phyloP scores from a whole-genome alignment of 2,329 filamentous ascomycete genomes.

The Pseudogymnoascus verrucosus region DNA sequence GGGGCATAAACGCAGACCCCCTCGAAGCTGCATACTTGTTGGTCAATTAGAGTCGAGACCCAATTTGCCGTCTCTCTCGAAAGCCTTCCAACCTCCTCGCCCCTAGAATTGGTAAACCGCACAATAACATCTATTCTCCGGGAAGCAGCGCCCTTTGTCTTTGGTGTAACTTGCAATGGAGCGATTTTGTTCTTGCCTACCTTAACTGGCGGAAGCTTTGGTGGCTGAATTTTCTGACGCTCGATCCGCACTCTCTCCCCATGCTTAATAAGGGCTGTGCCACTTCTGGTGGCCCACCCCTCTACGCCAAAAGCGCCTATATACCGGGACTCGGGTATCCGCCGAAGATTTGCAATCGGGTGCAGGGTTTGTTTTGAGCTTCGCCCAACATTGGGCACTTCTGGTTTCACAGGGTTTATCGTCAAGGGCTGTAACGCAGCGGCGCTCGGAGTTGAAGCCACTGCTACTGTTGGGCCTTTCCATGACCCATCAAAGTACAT shows the following conservation, averaged over 20 bases:
- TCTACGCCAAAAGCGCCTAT: slow-evolving; percentile 87
- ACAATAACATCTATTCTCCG: slow-evolving; percentile 79
- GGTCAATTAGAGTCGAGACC: slow-evolving; percentile 88
- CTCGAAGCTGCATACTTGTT: slow-evolving; percentile 80
- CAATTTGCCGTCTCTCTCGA: slow-evolving; percentile 82
- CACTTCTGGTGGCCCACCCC: slow-evolving; percentile 86
- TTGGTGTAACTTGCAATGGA: slow-evolving; percentile 19
- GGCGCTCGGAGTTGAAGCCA: neutral
- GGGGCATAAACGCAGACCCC: slow-evolving; percentile 84
- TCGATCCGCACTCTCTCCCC: slow-evolving; percentile 83
- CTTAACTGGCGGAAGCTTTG: slow-evolving; percentile 39
- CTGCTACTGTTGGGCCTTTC: slow-evolving; percentile 33
- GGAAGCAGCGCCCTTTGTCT: slow-evolving; percentile 36
- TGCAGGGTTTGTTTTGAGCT: slow-evolving; percentile 14
- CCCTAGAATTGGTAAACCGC: slow-evolving; percentile 72
- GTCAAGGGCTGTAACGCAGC: slow-evolving; percentile 17
- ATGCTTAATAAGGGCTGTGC: slow-evolving; percentile 64
- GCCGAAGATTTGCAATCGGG: neutral
- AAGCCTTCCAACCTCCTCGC: slow-evolving; percentile 77
- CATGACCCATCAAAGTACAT: slow-evolving; percentile 66
- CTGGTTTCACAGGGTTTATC: slow-evolving; percentile 20
- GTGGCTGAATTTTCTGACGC: slow-evolving; percentile 65
- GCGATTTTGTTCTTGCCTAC: slow-evolving; percentile 32
- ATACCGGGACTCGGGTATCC: slow-evolving; percentile 57
- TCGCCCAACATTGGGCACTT: slow-evolving; percentile 23